These are phyloP conservation scores for Sclerotinia trifoliorum DNA, from an alignment of 2,329 filamentous ascomycete genomes.

Conservation along the genomic window DNA sequence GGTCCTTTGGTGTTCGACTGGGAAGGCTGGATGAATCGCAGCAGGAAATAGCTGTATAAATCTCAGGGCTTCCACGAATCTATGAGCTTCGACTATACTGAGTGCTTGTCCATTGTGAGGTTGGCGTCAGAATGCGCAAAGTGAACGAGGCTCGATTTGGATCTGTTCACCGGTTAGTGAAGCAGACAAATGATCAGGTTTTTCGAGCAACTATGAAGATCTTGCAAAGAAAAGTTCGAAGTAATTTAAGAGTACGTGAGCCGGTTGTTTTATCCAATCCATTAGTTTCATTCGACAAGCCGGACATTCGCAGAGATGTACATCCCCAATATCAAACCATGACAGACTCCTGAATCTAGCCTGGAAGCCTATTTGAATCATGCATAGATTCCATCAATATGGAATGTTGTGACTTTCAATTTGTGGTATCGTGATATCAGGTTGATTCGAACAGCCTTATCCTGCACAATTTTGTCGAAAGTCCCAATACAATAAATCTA, in stretches of 20 bases:
- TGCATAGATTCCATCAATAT: background rate
- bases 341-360: background rate
- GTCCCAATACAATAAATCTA: background rate
- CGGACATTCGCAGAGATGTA: background rate
- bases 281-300: background rate
- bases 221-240: slow-evolving; percentile 3
- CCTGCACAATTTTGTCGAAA: background rate
- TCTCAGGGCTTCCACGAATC: slow-evolving; percentile 36
- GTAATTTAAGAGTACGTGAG: background rate
- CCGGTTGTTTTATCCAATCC: background rate
- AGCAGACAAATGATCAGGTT: slow-evolving; percentile 10
- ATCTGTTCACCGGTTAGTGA: slow-evolving; percentile 17
- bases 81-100: slow-evolving; percentile 35
- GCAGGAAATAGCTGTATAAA: slow-evolving; percentile 41
- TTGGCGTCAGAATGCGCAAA: slow-evolving; percentile 11
- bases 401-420: background rate
- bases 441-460: background rate
- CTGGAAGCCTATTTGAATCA: background rate
- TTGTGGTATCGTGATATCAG: slow-evolving; percentile 4
- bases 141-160: slow-evolving; percentile 16
- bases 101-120: slow-evolving; percentile 15
- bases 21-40: slow-evolving; percentile 40
- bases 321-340: background rate
- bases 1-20: slow-evolving; percentile 40
- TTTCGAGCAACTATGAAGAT: slow-evolving; percentile 10